Evolutionary conservation across 139 green algal species (phyloP), one percentile per base, ranked within the genome.

Genomic region (Trebouxia sp.): DNA sequence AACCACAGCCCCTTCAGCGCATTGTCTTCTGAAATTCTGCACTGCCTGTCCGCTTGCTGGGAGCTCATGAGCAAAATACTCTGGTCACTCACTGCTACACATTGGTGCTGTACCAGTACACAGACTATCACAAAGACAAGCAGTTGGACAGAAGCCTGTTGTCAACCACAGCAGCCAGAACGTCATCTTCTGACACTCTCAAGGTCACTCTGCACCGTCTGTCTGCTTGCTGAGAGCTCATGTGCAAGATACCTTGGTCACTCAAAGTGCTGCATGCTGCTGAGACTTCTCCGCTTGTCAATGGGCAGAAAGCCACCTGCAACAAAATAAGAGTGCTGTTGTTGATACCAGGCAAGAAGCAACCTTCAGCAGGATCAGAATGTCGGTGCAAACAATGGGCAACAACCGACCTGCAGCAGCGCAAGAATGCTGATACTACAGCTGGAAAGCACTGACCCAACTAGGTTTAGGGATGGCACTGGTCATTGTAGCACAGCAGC

Each of bases 301-400:
- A 41, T 24, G 69, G 69, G 69, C 69, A 53, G 69, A 77, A 77
- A 20, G 69, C 69, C 7, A 77, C 69, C 69, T 77, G 41, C 69
- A 77, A 26, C 39, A 3, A 51, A 22, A 42, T 5, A 56, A 2
- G 20, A 58, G 3, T 28, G 20, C 50, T 58, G 3, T 5, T 58
- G 2, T 3, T 17, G 20, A 17, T 22, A 28, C 20, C 20, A 56
- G 2, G 26, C 22, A 58, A 5, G 3, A 17, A 58, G 50, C 50
- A 6, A 22, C 50, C 50, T 22, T 58, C 26, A 22, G 2, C 2
- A 58, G 2, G 26, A 58, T 17, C 50, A 58, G 50, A 1, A 28
- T 3, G 20, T 28, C 22, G 26, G 15, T 56, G 1, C 22, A 6
- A 58, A 58, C 4, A 5, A 58, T 22, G 22, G 50, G n/a, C n/a